Evolutionary conservation across 2,329 filamentous ascomycete species (phyloP), one percentile per base, ranked within the genome.

Genomic region (Claviceps cyperi): DNA sequence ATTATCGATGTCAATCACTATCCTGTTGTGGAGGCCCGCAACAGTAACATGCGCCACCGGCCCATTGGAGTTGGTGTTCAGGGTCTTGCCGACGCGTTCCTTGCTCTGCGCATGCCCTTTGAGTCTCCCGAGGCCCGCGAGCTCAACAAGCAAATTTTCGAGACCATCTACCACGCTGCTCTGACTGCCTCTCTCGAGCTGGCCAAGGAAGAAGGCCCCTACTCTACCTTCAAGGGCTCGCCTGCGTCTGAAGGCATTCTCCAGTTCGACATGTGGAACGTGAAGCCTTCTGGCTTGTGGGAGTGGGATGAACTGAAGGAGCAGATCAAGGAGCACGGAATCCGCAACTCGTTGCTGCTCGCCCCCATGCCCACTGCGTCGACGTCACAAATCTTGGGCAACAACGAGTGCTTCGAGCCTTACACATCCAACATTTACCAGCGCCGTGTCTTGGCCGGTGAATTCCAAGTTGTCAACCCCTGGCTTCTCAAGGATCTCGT

Each of bases 341-440:
- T 96, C 38, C 90, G 91, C 68, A 98, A 98, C 83, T 94, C 86
- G 66, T 73, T 98, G 61, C 79, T 98, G 53, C 79, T 97, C 59
- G 92, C 92, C 3, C 92, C 92, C 54, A 98, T 98, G 92, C 92
- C 92, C 24, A 98, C 92, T 62, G 92, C 92, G 51, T 92, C 85
- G 56, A 98, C 92, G 38, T 95, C 88, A 53, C 92, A 98, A 74
- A 98, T 98, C 65, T 77, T 98, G 59, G 92, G 92, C 61, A 94
- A 96, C 78, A 98, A 98, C 67, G 92, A 98, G 73, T 98, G 92
- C 77, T 98, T 98, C 66, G 92, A 98, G 77, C 92, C 92, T 40
- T 98, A 98, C 74, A 98, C 92, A 4, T 97, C 91, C 60, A 98
- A 98, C 77, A 98, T 98, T 68, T 98, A 98, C 76, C 94, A 91